Percentiles rank a stretch among this genome's conserved stretches.
Evolutionary conservation across 306 rosid genomes (phyloP).

Genomic region (Astragalus glycyphyllos): DNA sequence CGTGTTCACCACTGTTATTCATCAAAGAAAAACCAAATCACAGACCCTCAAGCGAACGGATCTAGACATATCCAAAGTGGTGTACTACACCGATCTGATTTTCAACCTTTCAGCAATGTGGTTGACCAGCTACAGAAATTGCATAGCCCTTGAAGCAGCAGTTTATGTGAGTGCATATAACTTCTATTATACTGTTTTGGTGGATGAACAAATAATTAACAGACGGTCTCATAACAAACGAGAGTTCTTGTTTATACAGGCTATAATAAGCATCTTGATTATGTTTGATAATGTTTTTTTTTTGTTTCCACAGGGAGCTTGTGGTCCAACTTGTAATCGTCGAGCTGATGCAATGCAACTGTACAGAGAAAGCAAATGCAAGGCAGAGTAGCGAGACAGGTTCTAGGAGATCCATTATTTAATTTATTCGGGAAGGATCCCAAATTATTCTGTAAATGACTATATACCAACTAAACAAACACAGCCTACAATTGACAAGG

Average conservation of each 20-base stretch:
- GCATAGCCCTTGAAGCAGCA: constrained; percentile 60
- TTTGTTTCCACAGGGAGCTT: constrained; percentile 36
- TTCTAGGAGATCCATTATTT: constrained; percentile 38
- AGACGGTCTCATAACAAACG: not conserved
- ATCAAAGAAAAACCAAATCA: constrained; percentile 50
- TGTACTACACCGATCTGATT: constrained; percentile 77
- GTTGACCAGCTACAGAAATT: constrained; percentile 68
- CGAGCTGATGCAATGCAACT: constrained; percentile 39
- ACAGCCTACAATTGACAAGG: constrained; percentile 27
- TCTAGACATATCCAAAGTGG: constrained; percentile 63
- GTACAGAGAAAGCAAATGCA: constrained; percentile 50
- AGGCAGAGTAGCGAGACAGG: constrained; percentile 28
- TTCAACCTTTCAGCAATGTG: constrained; percentile 77
- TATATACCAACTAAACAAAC: constrained; percentile 25
- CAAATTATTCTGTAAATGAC: constrained; percentile 42
- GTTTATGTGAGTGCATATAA: constrained; percentile 40
- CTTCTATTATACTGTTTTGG: constrained; percentile 7
- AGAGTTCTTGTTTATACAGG: not conserved
- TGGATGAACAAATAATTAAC: not conserved
- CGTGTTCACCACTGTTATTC: constrained; percentile 79
- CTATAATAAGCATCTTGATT: constrained; percentile 29
- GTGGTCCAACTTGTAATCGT: constrained; percentile 36
- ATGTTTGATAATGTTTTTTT: constrained; percentile 29
- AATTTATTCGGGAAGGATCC: constrained; percentile 36
- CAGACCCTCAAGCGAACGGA: constrained; percentile 44